Percentiles rank a stretch among this genome's conserved stretches.
Evolutionary conservation across 2,329 filamentous ascomycete genomes (phyloP).

Genomic region (Sclerotinia borealis): DNA sequence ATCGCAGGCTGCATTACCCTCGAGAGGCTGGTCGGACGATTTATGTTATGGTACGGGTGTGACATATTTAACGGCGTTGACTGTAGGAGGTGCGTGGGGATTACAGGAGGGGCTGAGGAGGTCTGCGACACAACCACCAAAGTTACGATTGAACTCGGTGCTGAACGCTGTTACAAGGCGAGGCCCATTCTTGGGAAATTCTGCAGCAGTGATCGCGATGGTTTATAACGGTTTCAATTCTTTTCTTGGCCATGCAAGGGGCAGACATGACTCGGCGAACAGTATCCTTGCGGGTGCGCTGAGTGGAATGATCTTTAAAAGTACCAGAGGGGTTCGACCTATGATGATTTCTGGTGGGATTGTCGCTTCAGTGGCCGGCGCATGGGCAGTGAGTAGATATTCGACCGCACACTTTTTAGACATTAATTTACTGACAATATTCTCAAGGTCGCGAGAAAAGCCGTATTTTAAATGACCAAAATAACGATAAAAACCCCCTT

Average conservation of each 20-base stretch:
- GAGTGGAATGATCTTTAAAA: constrained; percentile 95
- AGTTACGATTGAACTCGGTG: constrained; percentile 87
- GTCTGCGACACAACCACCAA: constrained; percentile 72
- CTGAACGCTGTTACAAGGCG: constrained; percentile 90
- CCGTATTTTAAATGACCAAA: constrained; percentile 38
- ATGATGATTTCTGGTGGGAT: constrained; percentile 94
- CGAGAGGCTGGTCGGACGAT: constrained; percentile 95
- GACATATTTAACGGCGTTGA: constrained; percentile 83
- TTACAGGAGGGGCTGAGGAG: constrained; percentile 81
- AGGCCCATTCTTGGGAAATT: constrained; percentile 94
- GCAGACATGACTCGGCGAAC: constrained; percentile 86
- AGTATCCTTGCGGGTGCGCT: constrained; percentile 78
- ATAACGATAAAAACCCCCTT: constrained; percentile 3
- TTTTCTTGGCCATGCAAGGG: constrained; percentile 68
- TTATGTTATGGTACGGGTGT: constrained; percentile 95
- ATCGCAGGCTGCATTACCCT: constrained; percentile 80
- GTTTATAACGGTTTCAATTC: constrained; percentile 94
- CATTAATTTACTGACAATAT: constrained; percentile 18
- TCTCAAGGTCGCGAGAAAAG: constrained; percentile 43
- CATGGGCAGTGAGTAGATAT: constrained; percentile 72
- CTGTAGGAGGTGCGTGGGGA: constrained; percentile 85
- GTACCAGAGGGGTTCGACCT: constrained; percentile 78
- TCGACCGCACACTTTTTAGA: neutral
- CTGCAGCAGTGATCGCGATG: constrained; percentile 90
- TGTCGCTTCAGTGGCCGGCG: constrained; percentile 76